Percentiles rank a stretch among this genome's conserved stretches.
Conservation (phyloP, 2,329 filamentous ascomycete species). For the Septoria petroselini region DNA sequence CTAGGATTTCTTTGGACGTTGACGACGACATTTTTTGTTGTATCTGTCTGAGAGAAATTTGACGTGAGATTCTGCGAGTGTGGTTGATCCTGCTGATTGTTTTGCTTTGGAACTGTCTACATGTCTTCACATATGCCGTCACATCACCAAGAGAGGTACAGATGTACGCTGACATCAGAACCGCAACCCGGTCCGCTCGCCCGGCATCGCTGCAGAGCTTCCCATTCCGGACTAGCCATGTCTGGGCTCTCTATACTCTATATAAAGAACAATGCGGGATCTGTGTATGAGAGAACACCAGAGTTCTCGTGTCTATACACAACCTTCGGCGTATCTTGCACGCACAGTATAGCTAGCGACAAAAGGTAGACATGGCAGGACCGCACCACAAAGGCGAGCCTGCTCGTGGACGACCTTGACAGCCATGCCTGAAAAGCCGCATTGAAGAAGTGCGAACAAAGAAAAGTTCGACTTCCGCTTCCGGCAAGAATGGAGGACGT, state of each 20-base stretch:
- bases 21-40: conserved; percentile 4
- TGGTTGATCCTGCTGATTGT: neutral
- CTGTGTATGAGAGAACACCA: too few species aligned
- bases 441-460: neutral
- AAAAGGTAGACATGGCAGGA: too few species aligned
- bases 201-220: conserved; percentile 7
- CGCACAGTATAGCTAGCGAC: too few species aligned
- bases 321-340: too few species aligned
- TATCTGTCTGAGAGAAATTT: neutral
- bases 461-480: neutral
- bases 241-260: neutral
- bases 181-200: conserved; percentile 7
- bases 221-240: conserved; percentile 1
- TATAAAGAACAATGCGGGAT: too few species aligned
- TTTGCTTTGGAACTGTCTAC: neutral
- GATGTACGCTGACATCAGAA: conserved; percentile 9
- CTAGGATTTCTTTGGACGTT: conserved; percentile 10
- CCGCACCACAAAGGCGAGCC: too few species aligned
- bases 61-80: neutral
- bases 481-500: neutral
- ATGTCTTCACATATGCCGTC: neutral
- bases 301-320: too few species aligned
- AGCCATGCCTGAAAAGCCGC: too few species aligned
- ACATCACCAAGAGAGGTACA: too few species aligned
- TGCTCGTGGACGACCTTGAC: too few species aligned